A percentile compares a stretch with the other conserved stretches of the same genome.
These are phyloP conservation scores for Hyparrhenia diplandra DNA, from an alignment of 176 grass and related monocot genomes.

Conservation along the genomic window DNA sequence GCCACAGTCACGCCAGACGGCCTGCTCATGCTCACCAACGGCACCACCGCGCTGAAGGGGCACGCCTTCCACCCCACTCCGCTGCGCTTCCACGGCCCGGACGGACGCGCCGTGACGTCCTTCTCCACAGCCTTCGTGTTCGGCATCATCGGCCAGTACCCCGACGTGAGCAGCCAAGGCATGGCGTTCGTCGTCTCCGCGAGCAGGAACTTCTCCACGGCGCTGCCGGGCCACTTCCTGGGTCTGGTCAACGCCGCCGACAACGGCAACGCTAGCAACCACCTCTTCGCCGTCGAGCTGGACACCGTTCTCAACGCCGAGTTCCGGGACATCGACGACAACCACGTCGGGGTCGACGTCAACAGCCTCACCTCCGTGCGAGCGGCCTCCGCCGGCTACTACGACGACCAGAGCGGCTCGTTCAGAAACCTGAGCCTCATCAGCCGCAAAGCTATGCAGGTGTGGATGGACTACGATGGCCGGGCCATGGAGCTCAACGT, in stretches of 20 bases:
- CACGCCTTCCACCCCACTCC: slow-evolving; percentile 38
- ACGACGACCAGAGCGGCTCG: slow-evolving; percentile 19
- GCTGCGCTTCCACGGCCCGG: neutral
- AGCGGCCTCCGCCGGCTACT: slow-evolving; percentile 32
- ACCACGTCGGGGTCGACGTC: slow-evolving; percentile 55
- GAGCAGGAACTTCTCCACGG: neutral
- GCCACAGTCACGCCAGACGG: slow-evolving; percentile 15
- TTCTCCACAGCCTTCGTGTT: slow-evolving; percentile 65
- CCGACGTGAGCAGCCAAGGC: slow-evolving; percentile 35
- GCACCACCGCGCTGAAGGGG: slow-evolving; percentile 18
- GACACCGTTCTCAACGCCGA: slow-evolving; percentile 45
- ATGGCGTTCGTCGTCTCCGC: slow-evolving; percentile 38
- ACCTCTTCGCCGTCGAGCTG: slow-evolving; percentile 58
- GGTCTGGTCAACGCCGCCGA: slow-evolving; percentile 36
- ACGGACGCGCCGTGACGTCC: neutral
- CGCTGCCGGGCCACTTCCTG: slow-evolving; percentile 30
- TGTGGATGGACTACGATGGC: slow-evolving; percentile 47
- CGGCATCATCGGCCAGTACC: slow-evolving; percentile 27
- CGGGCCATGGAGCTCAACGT: slow-evolving; percentile 17
- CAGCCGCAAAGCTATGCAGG: slow-evolving; percentile 37
- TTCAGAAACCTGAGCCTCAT: slow-evolving; percentile 29
- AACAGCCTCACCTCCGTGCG: slow-evolving; percentile 34
- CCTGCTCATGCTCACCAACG: slow-evolving; percentile 50
- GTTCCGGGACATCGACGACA: slow-evolving; percentile 46
- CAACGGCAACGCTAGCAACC: slow-evolving; percentile 10